phyloP scores from a whole-genome alignment of 2,329 filamentous ascomycete genomes.

The Trichoderma atroviride region DNA sequence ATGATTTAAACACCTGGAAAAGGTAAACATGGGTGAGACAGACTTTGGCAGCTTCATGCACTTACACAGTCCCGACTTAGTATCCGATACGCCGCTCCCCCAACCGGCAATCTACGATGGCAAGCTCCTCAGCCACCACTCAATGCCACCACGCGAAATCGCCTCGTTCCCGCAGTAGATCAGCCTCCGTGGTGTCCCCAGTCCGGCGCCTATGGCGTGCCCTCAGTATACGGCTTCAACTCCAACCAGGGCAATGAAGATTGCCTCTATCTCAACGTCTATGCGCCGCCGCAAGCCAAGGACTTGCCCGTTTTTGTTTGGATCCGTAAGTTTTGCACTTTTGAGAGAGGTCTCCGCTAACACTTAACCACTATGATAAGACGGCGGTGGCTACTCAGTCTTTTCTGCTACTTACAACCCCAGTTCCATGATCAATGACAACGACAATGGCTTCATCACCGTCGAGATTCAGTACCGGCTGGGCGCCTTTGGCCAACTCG shows the following conservation, averaged over 20 bases:
- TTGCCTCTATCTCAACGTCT: slow-evolving; percentile 51
- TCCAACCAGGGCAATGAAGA: slow-evolving; percentile 44
- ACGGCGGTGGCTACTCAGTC: slow-evolving; percentile 41
- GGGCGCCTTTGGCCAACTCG: slow-evolving; percentile 50
- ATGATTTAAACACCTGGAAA: slow-evolving; percentile 48
- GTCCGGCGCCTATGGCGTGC: slow-evolving; percentile 37
- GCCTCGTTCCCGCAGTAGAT: slow-evolving; percentile 34
- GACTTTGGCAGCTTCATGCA: background rate
- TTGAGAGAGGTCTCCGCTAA: background rate
- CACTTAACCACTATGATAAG: slow-evolving; percentile 32
- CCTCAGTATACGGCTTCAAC: slow-evolving; percentile 30
- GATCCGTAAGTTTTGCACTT: slow-evolving; percentile 38
- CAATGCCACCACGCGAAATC: background rate
- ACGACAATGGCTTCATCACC: slow-evolving; percentile 42
- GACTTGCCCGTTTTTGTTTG: slow-evolving; percentile 49
- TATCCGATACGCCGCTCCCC: slow-evolving; percentile 50
- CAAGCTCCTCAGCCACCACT: slow-evolving; percentile 39
- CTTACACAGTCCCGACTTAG: slow-evolving; percentile 32
- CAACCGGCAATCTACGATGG: slow-evolving; percentile 48
- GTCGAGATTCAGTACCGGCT: slow-evolving; percentile 45
- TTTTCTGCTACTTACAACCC: slow-evolving; percentile 31
- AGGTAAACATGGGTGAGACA: slow-evolving; percentile 38
- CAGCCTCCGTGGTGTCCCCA: slow-evolving; percentile 36
- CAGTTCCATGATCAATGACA: slow-evolving; percentile 35
- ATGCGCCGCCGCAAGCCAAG: slow-evolving; percentile 45